Evolutionary conservation across 140 eudicot genomes (phyloP).

Genomic region (Ambrosia hybrid): DNA sequence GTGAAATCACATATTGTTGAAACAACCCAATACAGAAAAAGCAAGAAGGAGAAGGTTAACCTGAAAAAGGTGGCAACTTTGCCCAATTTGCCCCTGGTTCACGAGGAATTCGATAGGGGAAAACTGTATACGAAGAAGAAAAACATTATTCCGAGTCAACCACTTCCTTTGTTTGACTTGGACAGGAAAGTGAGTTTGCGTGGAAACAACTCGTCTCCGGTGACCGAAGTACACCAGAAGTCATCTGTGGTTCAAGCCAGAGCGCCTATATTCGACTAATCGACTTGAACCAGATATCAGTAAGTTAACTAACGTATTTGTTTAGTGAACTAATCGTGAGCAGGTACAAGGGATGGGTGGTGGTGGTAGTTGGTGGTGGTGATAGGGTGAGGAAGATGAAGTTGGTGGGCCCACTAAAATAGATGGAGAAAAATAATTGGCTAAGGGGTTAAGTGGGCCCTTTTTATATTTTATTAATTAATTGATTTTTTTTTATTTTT

Average conservation of each 20-base stretch:
- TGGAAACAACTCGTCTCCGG: constrained; percentile 22
- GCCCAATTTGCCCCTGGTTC: constrained; percentile 41
- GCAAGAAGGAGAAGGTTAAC: constrained; percentile 31
- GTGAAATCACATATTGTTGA: constrained; percentile 33
- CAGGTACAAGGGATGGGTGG: too few relatives aligned
- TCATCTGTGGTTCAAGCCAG: constrained; percentile 32
- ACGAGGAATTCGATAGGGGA: constrained; percentile 35
- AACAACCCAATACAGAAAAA: constrained; percentile 32
- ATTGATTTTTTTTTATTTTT: too few relatives aligned
- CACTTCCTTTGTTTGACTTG: constrained; percentile 29
- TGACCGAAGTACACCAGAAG: constrained; percentile 46
- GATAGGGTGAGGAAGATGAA: too few relatives aligned
- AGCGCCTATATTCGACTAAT: constrained; percentile 60
- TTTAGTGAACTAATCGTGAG: too few relatives aligned
- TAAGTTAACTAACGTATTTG: constrained; percentile 33
- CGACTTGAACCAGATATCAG: constrained; percentile 80
- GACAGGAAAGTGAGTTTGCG: constrained; percentile 31
- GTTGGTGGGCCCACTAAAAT: too few relatives aligned
- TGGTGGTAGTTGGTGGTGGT: too few relatives aligned
- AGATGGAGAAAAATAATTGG: too few relatives aligned
- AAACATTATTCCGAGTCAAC: constrained; percentile 18
- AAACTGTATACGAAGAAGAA: constrained; percentile 36
- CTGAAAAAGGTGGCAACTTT: constrained; percentile 36
- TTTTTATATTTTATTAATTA: too few relatives aligned
- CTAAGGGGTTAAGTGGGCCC: too few relatives aligned